A percentile compares a stretch with the other conserved stretches of the same genome.
phyloP scores from a whole-genome alignment of 83 land plant genomes.

The Thuja plicata region DNA sequence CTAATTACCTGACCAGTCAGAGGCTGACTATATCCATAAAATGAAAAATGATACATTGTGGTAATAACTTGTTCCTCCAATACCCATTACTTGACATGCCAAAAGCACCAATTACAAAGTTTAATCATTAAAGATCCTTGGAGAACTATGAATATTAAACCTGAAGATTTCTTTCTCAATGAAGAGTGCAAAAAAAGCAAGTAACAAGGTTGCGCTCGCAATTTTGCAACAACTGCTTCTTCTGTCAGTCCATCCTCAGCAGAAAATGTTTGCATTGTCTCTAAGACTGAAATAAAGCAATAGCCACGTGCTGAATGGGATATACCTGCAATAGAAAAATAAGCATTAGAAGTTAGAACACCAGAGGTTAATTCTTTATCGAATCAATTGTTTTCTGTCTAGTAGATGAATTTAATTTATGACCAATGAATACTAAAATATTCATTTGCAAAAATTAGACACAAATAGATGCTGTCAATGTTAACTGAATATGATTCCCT shows the following conservation, averaged over 20 bases:
- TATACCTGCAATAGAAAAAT: slow-evolving; percentile 44
- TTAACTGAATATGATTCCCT: neutral
- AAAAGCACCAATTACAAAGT: neutral
- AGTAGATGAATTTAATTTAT: neutral
- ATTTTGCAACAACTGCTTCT: slow-evolving; percentile 85
- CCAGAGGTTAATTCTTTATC: neutral
- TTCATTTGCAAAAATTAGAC: neutral
- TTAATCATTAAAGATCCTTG: neutral
- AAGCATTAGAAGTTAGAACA: neutral
- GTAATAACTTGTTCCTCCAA: neutral
- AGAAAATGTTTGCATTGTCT: slow-evolving; percentile 91
- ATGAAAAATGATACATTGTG: neutral
- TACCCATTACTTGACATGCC: neutral
- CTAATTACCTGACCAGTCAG: too few relatives aligned
- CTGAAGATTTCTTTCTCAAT: slow-evolving; percentile 70
- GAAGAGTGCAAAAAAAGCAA: slow-evolving; percentile 85
- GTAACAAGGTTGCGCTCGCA: slow-evolving; percentile 72
- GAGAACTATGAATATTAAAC: slow-evolving; percentile 26
- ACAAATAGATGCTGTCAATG: neutral
- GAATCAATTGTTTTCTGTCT: neutral
- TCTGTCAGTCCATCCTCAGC: slow-evolving; percentile 91
- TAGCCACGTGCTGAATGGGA: slow-evolving; percentile 90
- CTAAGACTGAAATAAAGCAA: slow-evolving; percentile 69
- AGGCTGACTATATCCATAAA: neutral
- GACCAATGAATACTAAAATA: neutral